These are phyloP conservation scores for Globisporangium paroecandrum DNA, from an alignment of 352 stramenopile species.

Conservation along the genomic window DNA sequence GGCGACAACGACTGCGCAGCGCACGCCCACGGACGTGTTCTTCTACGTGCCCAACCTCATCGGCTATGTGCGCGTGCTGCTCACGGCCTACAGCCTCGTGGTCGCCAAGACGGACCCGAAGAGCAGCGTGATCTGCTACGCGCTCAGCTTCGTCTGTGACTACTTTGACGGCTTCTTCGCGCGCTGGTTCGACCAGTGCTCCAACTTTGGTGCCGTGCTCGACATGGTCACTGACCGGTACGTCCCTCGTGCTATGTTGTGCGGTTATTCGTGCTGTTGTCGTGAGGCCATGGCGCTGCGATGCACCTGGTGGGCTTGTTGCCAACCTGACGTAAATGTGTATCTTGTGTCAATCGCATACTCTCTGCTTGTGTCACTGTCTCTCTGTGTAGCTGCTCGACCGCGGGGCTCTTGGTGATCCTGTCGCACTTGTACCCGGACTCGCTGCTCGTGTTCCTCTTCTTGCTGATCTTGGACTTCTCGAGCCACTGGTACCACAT, in stretches of 20 bases:
- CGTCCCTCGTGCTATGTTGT: background rate
- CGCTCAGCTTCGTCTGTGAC: constrained; percentile 96
- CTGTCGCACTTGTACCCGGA: constrained; percentile 90
- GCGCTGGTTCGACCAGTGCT: constrained; percentile 95
- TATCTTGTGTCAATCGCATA: background rate
- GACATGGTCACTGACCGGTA: constrained; percentile 98
- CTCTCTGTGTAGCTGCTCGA: constrained; percentile 77
- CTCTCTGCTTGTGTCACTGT: background rate
- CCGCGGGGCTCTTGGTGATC: constrained; percentile 93
- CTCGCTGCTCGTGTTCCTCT: constrained; percentile 79
- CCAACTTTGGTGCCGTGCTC: constrained; percentile 92
- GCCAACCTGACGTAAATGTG: background rate
- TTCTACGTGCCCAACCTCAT: constrained; percentile 97
- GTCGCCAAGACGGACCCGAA: constrained; percentile 71
- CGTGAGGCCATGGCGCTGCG: background rate
- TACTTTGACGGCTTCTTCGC: constrained; percentile 98
- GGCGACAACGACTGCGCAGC: constrained; percentile 13
- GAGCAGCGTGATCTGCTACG: constrained; percentile 87
- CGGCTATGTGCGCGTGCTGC: constrained; percentile 90
- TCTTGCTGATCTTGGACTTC: constrained; percentile 95
- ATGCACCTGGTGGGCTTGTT: constrained; percentile 1
- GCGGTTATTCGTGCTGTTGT: background rate
- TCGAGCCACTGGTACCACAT: constrained; percentile 98
- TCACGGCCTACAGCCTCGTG: constrained; percentile 84
- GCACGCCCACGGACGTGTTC: constrained; percentile 78